phyloP scores from a whole-genome alignment of 768 basidiomycete genomes.

The Russula sp. region DNA sequence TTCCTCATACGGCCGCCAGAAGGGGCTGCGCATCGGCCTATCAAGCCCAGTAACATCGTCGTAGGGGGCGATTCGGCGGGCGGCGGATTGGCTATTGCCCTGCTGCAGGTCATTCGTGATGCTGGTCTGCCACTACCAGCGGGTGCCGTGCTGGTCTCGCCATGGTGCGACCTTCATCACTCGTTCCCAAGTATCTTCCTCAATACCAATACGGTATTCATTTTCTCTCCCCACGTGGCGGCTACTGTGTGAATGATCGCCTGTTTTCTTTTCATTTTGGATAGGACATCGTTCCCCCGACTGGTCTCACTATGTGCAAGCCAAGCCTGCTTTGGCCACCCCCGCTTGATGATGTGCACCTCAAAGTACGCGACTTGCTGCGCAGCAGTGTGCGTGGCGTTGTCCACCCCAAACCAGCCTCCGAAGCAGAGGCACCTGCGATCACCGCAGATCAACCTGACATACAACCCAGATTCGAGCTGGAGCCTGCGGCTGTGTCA shows the following conservation, averaged over 20 bases:
- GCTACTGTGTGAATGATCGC: background rate
- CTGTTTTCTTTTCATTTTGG: background rate
- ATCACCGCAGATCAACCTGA: background rate
- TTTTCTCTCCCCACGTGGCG: background rate
- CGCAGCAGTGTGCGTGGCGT: slow-evolving; percentile 50
- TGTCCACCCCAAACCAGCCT: slow-evolving; percentile 30
- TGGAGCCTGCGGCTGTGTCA: background rate
- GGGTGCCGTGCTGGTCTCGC: slow-evolving; percentile 84
- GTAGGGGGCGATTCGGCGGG: slow-evolving; percentile 94
- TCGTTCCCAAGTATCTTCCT: slow-evolving; percentile 84
- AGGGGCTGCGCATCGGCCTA: slow-evolving; percentile 66
- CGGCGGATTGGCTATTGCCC: slow-evolving; percentile 75
- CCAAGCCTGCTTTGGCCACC: slow-evolving; percentile 76
- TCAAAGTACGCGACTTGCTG: slow-evolving; percentile 49
- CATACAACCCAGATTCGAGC: slow-evolving; percentile 23
- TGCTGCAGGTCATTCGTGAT: slow-evolving; percentile 87
- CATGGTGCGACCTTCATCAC: slow-evolving; percentile 89
- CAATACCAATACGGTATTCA: slow-evolving; percentile 71
- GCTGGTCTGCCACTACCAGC: slow-evolving; percentile 76
- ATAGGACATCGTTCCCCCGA: slow-evolving; percentile 72
- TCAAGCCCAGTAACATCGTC: slow-evolving; percentile 77
- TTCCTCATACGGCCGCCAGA: slow-evolving; percentile 89
- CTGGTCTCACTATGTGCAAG: slow-evolving; percentile 71
- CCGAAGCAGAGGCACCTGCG: background rate
- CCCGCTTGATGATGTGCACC: slow-evolving; percentile 58